Conservation (phyloP, 257 asterid genomes). For the Catharanthus roseus region DNA sequence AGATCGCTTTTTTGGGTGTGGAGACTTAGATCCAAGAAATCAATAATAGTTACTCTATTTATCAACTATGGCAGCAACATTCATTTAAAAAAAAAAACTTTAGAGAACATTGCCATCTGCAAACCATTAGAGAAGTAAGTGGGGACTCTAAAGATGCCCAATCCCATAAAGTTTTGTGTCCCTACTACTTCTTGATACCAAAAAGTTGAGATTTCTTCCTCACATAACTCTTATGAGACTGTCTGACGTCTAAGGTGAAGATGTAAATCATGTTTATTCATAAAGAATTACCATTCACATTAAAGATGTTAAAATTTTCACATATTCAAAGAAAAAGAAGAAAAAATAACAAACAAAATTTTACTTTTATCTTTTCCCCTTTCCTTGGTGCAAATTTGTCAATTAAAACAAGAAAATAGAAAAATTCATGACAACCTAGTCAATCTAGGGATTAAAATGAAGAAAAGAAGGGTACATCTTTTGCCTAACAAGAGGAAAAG, state of each 20-base stretch:
- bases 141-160: neutral
- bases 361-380: neutral
- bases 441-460: neutral
- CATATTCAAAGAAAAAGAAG: neutral
- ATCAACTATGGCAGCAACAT: neutral
- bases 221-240: no score
- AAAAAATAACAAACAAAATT: neutral
- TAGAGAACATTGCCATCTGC: slow-evolving; percentile 8
- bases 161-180: neutral
- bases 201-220: no score
- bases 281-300: no score
- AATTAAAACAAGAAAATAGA: neutral
- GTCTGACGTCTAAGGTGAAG: no score
- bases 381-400: neutral
- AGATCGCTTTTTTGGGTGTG: neutral
- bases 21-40: neutral
- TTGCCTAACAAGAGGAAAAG: neutral
- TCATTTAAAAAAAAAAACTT: no score
- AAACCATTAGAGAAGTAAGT: neutral
- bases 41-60: slow-evolving; percentile 1
- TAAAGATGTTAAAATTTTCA: no score
- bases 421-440: neutral
- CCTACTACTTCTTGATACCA: no score
- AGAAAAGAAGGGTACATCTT: neutral
- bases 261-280: no score